phyloP scores from a whole-genome alignment of 306 rosid species.

The Prinsepia uniflora region DNA sequence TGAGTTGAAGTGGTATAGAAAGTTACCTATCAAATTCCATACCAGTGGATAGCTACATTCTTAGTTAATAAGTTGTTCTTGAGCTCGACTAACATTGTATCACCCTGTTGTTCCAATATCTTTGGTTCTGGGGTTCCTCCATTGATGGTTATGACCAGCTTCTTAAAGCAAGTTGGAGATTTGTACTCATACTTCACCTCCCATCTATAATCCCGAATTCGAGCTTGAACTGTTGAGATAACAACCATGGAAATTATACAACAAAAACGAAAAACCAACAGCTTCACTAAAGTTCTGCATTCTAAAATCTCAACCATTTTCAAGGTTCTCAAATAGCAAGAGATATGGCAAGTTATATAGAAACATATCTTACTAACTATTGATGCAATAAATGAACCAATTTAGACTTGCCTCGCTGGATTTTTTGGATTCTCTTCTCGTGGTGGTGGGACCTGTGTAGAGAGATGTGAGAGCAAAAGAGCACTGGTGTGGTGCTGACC shows the following conservation, averaged over 20 bases:
- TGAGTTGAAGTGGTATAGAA: neutral
- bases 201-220: constrained; percentile 58
- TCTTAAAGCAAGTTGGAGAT: constrained; percentile 75
- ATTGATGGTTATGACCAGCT: constrained; percentile 63
- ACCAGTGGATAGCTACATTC: constrained; percentile 90
- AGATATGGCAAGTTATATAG: neutral
- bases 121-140: constrained; percentile 79
- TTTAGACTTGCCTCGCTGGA: too few species aligned
- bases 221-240: constrained; percentile 42
- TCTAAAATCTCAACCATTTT: neutral
- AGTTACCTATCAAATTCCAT: constrained; percentile 83
- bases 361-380: neutral
- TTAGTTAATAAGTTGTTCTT: constrained; percentile 55
- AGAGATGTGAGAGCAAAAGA: too few species aligned
- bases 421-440: too few species aligned
- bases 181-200: constrained; percentile 56
- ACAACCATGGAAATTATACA: constrained; percentile 8
- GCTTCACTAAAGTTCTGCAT: neutral
- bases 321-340: neutral
- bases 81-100: constrained; percentile 67
- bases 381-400: too few species aligned
- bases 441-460: too few species aligned
- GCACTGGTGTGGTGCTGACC: too few species aligned
- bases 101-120: constrained; percentile 71
- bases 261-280: constrained; percentile 9